phyloP scores from a whole-genome alignment of 2,329 filamentous ascomycete species.

The Botryotinia narcissicola region DNA sequence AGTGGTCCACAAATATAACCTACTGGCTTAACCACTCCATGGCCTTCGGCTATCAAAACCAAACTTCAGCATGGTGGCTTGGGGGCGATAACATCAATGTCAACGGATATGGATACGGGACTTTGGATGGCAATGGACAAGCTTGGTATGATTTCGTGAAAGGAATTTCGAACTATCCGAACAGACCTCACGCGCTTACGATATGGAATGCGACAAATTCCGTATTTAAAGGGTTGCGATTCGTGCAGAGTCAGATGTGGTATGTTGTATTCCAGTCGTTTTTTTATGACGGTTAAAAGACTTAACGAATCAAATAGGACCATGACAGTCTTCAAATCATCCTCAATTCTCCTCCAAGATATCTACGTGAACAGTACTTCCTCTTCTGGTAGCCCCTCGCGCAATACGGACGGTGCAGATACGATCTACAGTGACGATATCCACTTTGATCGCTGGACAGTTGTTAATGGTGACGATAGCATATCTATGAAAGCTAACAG shows the following conservation, averaged over 20 bases:
- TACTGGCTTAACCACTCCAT: conserved; percentile 18
- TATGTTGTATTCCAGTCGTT: not conserved
- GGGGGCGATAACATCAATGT: conserved; percentile 52
- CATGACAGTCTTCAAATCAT: conserved; percentile 44
- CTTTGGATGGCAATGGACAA: conserved; percentile 58
- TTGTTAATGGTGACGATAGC: conserved; percentile 53
- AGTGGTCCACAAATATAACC: conserved; percentile 20
- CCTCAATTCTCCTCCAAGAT: conserved; percentile 47
- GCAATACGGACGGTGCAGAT: conserved; percentile 49
- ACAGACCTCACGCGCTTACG: conserved; percentile 53
- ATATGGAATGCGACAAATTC: conserved; percentile 48
- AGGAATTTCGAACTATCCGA: conserved; percentile 46
- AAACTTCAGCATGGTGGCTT: conserved; percentile 54
- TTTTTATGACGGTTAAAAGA: not conserved
- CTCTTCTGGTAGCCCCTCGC: conserved; percentile 31
- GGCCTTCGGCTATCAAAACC: conserved; percentile 52
- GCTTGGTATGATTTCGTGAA: conserved; percentile 55
- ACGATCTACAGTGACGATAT: conserved; percentile 54
- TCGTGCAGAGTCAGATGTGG: conserved; percentile 61
- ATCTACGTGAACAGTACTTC: conserved; percentile 52
- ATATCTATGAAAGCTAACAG: conserved; percentile 56
- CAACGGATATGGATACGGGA: conserved; percentile 52
- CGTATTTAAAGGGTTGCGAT: conserved; percentile 47
- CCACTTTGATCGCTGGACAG: conserved; percentile 49
- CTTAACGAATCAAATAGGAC: conserved; percentile 33